Evolutionary conservation across 192 early-diverging fungal species (phyloP).

Genomic region (Rhizophagus clarus): DNA sequence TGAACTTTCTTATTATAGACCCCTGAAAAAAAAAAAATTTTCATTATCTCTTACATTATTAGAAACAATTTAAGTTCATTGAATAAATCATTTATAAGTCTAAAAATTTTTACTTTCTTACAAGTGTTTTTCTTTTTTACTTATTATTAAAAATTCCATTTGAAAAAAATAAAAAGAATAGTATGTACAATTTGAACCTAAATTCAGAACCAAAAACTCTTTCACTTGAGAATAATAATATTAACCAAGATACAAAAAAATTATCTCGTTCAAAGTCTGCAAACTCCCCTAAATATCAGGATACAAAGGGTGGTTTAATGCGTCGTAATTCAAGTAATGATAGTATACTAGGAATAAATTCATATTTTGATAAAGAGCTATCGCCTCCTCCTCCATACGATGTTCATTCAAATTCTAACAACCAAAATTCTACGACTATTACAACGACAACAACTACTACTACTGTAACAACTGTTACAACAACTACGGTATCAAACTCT

Average conservation of each 20-base stretch:
- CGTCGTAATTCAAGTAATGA: background rate
- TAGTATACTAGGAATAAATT: background rate
- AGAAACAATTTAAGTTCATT: background rate
- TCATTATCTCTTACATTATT: background rate
- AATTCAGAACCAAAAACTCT: background rate
- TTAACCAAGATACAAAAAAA: background rate
- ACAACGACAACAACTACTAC: conserved; percentile 22
- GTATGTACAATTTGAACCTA: background rate
- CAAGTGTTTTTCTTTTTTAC: background rate
- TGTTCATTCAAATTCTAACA: background rate
- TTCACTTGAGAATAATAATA: background rate
- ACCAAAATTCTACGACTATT: background rate
- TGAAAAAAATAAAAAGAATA: background rate
- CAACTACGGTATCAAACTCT: conserved; percentile 10
- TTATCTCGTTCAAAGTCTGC: background rate
- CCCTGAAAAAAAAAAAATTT: background rate
- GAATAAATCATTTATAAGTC: background rate
- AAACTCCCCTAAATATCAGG: background rate
- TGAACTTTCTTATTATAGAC: background rate
- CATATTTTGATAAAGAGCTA: background rate
- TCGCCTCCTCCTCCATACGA: background rate
- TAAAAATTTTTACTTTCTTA: background rate
- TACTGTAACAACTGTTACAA: conserved; percentile 12
- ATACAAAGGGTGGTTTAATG: background rate
- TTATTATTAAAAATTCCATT: background rate